Conservation (phyloP, 257 asterid species). For the Nicotiana otophora region DNA sequence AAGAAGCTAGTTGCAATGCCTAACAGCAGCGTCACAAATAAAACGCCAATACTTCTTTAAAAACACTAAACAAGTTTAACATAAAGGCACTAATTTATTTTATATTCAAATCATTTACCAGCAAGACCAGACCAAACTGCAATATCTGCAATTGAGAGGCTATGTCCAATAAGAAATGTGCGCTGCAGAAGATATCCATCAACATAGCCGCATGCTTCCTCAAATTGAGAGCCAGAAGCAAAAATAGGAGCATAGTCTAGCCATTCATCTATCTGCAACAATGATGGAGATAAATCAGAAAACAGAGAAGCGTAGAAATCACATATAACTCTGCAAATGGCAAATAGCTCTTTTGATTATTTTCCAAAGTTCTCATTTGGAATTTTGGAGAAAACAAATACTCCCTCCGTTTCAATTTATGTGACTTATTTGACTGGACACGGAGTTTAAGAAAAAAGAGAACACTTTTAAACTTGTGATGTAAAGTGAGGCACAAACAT, state of each 20-base stretch:
- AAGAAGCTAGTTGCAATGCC: background rate
- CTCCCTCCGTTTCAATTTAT: no score
- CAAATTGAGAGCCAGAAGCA: slow-evolving; percentile 80
- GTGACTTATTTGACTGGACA: no score
- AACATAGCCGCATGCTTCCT: slow-evolving; percentile 75
- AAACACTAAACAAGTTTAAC: background rate
- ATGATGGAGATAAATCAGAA: background rate
- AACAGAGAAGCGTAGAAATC: background rate
- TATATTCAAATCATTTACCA: slow-evolving; percentile 31
- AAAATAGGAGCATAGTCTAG: slow-evolving; percentile 63
- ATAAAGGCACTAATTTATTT: background rate
- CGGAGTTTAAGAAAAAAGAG: no score
- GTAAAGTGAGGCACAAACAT: no score
- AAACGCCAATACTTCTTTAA: background rate
- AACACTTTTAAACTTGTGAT: no score
- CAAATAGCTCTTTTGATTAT: background rate
- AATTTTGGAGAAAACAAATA: background rate
- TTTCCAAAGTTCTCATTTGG: background rate
- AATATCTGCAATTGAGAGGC: slow-evolving; percentile 75
- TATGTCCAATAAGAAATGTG: slow-evolving; percentile 64
- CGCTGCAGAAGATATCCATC: slow-evolving; percentile 52
- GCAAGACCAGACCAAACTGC: slow-evolving; percentile 89
- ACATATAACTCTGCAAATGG: background rate
- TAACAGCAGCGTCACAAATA: background rate
- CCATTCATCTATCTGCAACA: slow-evolving; percentile 76